Percentiles rank a stretch among this genome's conserved stretches.
Conservation (phyloP, 1,284 basidiomycete genomes). For the Leccinum subrobustum region DNA sequence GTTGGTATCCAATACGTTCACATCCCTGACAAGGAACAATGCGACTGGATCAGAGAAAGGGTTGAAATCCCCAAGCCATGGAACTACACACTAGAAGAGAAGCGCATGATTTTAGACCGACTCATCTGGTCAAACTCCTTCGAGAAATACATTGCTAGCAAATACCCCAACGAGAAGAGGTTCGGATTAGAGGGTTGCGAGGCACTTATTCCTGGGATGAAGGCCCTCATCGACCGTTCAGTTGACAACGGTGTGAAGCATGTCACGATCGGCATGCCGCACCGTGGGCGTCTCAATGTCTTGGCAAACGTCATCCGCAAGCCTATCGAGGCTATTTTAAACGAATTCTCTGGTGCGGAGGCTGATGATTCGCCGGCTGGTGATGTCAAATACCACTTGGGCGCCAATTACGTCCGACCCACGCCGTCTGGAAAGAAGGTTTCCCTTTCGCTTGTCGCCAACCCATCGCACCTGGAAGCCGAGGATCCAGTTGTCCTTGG, state of each 20-base stretch:
- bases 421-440: constrained; percentile 99
- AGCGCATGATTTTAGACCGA: constrained; percentile 97
- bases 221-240: constrained; percentile 96
- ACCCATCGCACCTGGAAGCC: constrained; percentile 97
- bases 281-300: constrained; percentile 97
- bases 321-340: constrained; percentile 96
- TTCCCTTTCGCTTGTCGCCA: constrained; percentile 95
- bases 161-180: constrained; percentile 99
- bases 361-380: constrained; percentile 83
- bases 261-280: constrained; percentile 99
- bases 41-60: constrained; percentile 98
- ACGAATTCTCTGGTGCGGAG: constrained; percentile 87
- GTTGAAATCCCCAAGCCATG: constrained; percentile 97
- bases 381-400: constrained; percentile 99
- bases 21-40: constrained; percentile 98
- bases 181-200: constrained; percentile 99
- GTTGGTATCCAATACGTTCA: constrained; percentile 98
- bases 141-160: constrained; percentile 97
- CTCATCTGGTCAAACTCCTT: constrained; percentile 99
- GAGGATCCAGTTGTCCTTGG: constrained; percentile 98
- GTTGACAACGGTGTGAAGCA: constrained; percentile 96
- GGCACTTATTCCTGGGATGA: constrained; percentile 98
- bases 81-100: constrained; percentile 98
- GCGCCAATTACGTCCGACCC: constrained; percentile 98
- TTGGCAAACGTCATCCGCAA: constrained; percentile 98